Base-by-base conservation (phyloP, 352 stramenopile genomes). In the Blastocystis sp. region DNA sequence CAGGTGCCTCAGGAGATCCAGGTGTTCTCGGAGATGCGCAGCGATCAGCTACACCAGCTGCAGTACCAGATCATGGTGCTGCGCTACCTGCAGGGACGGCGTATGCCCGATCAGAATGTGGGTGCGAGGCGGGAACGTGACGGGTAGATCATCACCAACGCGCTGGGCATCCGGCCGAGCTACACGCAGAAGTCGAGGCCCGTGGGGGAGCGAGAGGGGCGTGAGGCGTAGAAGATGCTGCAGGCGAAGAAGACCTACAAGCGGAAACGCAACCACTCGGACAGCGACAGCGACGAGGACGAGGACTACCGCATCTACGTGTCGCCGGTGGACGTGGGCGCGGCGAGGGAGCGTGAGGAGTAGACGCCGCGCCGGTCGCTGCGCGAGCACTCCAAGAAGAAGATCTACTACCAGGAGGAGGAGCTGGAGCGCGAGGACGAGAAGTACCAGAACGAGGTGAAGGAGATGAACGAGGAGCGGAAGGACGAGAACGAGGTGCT, bases 11-110 rank as follows among this genome's bases (percentile, higher is more conserved):
- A 85, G 51, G 74, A 85, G 61, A 85, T 45, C 19, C 74, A 85
- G n/a, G 74, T 85, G 51, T 85, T 55, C 61, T 70, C 41, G 31
- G 55, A 85, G 24, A 66, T 85, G 37, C 74, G 26, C 31, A n/a
- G 24, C 4, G 55, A 85, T 24, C 74, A 85, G 74, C 51, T 67
- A 16, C 45, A 51, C 9, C 74, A 85, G 61, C 41, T 85, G 26
- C 74, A 85, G 74, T 85, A 85, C 55, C 74, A 85, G 37, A 85
- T 85, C 45, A 41, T 85, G 74, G 74, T 85, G 13, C 33, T 85
- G 9, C 50, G 55, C 3, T 85, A 69, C 51, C 26, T 85, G 74
- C 74, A 85, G 12, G 41, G 41, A 21, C 45, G 60, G 6, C 74
- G 74, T 3, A 85, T 85, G 74, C 74, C 74, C 0, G 74, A 85